phyloP scores from a whole-genome alignment of 768 basidiomycete species.

The Tulasnella sp. region DNA sequence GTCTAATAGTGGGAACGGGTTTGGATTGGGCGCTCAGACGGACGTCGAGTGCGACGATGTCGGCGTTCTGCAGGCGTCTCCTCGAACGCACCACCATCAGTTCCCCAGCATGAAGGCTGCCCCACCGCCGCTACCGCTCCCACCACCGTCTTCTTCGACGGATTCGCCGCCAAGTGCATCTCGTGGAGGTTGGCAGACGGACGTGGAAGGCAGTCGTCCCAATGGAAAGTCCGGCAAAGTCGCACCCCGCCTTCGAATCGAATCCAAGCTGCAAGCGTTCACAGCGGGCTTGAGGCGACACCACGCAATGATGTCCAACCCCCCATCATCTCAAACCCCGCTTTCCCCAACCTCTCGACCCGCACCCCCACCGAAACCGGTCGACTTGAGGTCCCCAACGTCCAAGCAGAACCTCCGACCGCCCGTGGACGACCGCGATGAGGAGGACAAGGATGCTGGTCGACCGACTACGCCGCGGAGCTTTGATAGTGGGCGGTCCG shows the following conservation, averaged over 20 bases:
- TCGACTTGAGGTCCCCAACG: background rate
- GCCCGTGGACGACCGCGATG: background rate
- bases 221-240: background rate
- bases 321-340: background rate
- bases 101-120: background rate
- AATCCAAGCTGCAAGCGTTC: conserved; percentile 19
- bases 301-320: background rate
- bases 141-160: too few species aligned
- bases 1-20: background rate
- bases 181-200: background rate
- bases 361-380: conserved; percentile 8
- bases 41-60: background rate
- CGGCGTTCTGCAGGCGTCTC: background rate
- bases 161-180: background rate
- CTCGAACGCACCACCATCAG: background rate
- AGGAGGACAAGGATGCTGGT: background rate
- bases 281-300: conserved; percentile 2
- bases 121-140: background rate
- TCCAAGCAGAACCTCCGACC: background rate
- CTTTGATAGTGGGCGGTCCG: background rate
- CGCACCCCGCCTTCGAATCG: conserved; percentile 4
- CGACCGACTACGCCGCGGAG: background rate
- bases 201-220: background rate
- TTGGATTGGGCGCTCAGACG: background rate
- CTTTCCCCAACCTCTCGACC: background rate